Evolutionary conservation across 495 filamentous ascomycete genomes (phyloP).

Genomic region (Daldinia grandis): DNA sequence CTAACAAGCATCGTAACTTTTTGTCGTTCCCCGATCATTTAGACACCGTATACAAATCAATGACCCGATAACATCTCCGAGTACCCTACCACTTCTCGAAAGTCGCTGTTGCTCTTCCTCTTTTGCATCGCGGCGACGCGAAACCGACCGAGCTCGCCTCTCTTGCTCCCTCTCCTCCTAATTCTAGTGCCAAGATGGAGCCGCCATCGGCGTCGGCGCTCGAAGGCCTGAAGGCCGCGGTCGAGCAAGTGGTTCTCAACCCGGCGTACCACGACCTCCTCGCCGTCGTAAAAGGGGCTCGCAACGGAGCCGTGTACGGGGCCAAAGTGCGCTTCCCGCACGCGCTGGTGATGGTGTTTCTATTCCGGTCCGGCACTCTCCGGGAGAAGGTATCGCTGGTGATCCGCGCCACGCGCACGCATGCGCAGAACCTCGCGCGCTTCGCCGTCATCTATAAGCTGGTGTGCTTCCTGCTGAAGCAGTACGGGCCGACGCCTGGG

Average conservation of each 20-base stretch:
- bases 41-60: slow-evolving; percentile 6
- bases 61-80: slow-evolving; percentile 20
- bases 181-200: background rate
- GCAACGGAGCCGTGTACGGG: slow-evolving; percentile 97
- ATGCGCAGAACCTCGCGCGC: slow-evolving; percentile 88
- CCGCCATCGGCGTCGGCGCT: slow-evolving; percentile 1
- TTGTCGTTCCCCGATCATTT: background rate
- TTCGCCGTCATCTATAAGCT: slow-evolving; percentile 92
- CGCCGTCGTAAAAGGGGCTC: slow-evolving; percentile 84
- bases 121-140: background rate
- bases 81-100: background rate
- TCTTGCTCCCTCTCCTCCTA: background rate
- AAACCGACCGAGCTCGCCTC: slow-evolving; percentile 1
- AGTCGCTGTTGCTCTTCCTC: background rate
- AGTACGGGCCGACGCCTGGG: slow-evolving; percentile 62
- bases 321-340: slow-evolving; percentile 98
- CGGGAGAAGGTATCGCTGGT: slow-evolving; percentile 81
- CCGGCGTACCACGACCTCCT: slow-evolving; percentile 84
- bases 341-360: slow-evolving; percentile 94
- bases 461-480: slow-evolving; percentile 74
- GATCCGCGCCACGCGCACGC: slow-evolving; percentile 84
- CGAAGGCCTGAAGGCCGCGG: slow-evolving; percentile 48
- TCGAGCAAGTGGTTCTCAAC: slow-evolving; percentile 79
- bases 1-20: background rate
- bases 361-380: slow-evolving; percentile 90